These are phyloP conservation scores for Lathyrus aphaca DNA, from an alignment of 306 rosid species.

Conservation along the genomic window DNA sequence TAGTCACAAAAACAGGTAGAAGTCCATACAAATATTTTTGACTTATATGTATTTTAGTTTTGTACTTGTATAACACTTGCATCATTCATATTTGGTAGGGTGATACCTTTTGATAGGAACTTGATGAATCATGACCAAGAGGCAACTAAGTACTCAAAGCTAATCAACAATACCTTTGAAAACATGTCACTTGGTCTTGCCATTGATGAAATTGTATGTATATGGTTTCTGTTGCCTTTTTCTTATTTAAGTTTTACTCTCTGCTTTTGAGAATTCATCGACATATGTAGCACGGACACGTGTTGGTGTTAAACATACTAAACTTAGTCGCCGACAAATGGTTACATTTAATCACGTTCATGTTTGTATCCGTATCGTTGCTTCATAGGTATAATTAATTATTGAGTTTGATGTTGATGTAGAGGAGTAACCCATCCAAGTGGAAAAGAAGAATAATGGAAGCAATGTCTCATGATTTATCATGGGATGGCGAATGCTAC, in stretches of 20 bases:
- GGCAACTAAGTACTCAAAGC: conserved; percentile 57
- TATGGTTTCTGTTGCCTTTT: conserved; percentile 28
- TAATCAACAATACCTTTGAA: conserved; percentile 64
- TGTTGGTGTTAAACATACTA: no score
- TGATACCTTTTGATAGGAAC: conserved; percentile 44
- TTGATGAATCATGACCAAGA: conserved; percentile 51
- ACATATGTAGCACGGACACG: not conserved
- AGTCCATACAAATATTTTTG: conserved; percentile 14
- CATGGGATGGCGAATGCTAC: conserved; percentile 93
- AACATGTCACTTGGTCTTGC: conserved; percentile 64
- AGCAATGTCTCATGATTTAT: conserved; percentile 81
- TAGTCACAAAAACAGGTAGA: conserved; percentile 58
- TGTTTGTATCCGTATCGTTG: not conserved
- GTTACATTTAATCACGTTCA: no score
- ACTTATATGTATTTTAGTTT: not conserved
- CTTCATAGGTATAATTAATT: not conserved
- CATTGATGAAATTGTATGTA: conserved; percentile 73
- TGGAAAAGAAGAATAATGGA: conserved; percentile 66
- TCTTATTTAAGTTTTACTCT: not conserved
- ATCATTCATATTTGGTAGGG: conserved; percentile 26
- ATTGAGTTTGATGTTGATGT: conserved; percentile 26
- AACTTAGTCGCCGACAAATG: no score
- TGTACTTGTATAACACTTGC: not conserved
- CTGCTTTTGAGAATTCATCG: not conserved
- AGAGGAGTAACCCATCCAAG: conserved; percentile 61